Conservation (phyloP, 129 eudicot species). For the Gnaphalium uliginosum region DNA sequence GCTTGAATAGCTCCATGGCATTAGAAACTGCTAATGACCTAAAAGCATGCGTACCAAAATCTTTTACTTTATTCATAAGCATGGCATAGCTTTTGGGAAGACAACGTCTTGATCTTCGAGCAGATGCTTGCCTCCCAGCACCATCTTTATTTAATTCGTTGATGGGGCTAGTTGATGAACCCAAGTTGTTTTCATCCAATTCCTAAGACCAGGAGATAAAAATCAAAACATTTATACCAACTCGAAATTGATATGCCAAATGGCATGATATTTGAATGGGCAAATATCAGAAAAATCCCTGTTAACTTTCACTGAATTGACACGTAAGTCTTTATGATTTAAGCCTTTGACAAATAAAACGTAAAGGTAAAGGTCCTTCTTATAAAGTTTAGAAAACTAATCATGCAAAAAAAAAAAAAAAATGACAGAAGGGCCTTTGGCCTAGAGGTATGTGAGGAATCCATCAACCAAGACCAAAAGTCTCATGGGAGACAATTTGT, state of each 20-base stretch:
- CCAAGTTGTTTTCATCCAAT: conserved; percentile 23
- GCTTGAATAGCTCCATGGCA: conserved; percentile 93
- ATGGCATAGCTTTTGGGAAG: conserved; percentile 50
- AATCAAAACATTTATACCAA: neutral
- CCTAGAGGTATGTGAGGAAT: no score
- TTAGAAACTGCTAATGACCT: conserved; percentile 85
- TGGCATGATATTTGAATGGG: neutral
- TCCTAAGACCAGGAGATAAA: conserved; percentile 15
- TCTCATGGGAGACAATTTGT: no score
- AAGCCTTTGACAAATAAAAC: neutral
- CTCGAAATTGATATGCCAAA: neutral
- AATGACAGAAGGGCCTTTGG: no score
- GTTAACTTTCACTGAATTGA: neutral
- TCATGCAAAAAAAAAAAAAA: neutral
- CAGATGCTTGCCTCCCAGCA: conserved; percentile 37
- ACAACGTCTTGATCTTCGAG: conserved; percentile 41
- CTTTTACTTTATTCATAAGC: conserved; percentile 43
- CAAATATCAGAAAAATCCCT: neutral
- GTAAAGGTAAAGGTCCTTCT: neutral
- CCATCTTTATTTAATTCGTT: conserved; percentile 32
- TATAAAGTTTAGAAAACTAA: neutral
- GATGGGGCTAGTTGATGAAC: conserved; percentile 37
- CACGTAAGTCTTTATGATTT: neutral
- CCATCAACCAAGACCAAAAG: no score
- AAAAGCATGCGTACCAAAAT: conserved; percentile 40